Percentiles rank a stretch among this genome's conserved stretches.
phyloP scores from a whole-genome alignment of 2,329 filamentous ascomycete genomes.

The Delphinella strobiligena region DNA sequence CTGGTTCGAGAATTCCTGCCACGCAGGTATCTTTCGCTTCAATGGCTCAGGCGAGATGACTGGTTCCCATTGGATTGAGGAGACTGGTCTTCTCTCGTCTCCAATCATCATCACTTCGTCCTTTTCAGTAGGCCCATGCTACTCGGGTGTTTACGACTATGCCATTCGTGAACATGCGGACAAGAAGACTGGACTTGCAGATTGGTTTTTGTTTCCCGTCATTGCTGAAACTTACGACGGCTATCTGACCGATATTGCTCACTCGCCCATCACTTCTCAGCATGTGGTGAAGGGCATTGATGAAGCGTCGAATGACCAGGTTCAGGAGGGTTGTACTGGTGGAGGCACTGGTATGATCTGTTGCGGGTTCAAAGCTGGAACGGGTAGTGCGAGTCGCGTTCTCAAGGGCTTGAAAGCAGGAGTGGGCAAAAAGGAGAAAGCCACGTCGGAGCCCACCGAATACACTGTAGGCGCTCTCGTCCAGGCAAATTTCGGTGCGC shows the following conservation, averaged over 20 bases:
- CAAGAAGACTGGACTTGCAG: background rate
- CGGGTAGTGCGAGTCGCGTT: background rate
- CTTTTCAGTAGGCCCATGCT: conserved; percentile 1
- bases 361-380: conserved; percentile 3
- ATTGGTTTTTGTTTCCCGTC: conserved; percentile 2
- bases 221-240: conserved; percentile 3
- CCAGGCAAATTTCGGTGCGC: conserved; percentile 1
- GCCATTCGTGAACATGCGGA: background rate
- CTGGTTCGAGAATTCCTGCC: conserved; percentile 3
- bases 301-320: background rate
- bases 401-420: too few relatives aligned
- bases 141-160: too few relatives aligned
- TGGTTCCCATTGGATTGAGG: background rate
- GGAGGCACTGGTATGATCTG: conserved; percentile 2
- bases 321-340: background rate
- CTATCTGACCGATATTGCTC: conserved; percentile 1
- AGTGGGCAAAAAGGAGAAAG: too few relatives aligned
- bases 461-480: conserved; percentile 2
- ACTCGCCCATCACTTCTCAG: background rate
- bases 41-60: conserved; percentile 3
- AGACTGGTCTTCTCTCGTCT: background rate
- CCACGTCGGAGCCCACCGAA: too few relatives aligned
- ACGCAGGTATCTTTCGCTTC: conserved; percentile 2
- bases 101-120: conserved; percentile 1
- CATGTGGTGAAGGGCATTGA: background rate